Evolutionary conservation across 176 grass and related monocot species (phyloP).

Genomic region (Eleusine coracana): DNA sequence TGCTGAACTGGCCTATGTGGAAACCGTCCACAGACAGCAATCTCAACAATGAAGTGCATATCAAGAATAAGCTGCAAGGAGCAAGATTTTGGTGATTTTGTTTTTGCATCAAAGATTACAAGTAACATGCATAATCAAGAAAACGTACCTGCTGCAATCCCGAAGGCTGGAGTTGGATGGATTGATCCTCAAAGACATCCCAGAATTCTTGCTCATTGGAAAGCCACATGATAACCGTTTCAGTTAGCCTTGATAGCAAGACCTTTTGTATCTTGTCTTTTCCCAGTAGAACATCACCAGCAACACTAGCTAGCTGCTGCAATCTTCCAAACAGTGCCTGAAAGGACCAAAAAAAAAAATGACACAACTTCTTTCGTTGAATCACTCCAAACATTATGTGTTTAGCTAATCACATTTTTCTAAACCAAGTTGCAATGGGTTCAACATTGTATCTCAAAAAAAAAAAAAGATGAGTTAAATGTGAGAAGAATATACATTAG

Average conservation of each 20-base stretch:
- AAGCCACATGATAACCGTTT: constrained; percentile 95
- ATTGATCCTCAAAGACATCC: constrained; percentile 76
- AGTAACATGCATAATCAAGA: constrained; percentile 1
- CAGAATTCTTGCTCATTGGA: constrained; percentile 94
- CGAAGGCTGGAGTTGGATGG: constrained; percentile 64
- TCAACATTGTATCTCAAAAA: neutral
- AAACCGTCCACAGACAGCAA: constrained; percentile 85
- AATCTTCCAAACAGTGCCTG: constrained; percentile 93
- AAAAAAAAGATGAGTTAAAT: neutral
- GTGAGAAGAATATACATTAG: neutral
- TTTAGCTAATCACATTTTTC: neutral
- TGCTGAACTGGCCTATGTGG: constrained; percentile 88
- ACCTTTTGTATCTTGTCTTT: constrained; percentile 96
- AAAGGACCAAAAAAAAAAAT: constrained; percentile 38
- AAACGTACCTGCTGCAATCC: constrained; percentile 77
- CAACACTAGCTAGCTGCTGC: constrained; percentile 84
- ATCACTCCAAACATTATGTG: neutral
- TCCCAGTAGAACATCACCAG: constrained; percentile 76
- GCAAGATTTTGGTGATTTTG: neutral
- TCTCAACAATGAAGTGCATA: constrained; percentile 97
- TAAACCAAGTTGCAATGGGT: neutral
- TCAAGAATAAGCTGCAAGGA: constrained; percentile 85
- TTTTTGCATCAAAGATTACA: constrained; percentile 19
- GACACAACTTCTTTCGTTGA: constrained; percentile 13
- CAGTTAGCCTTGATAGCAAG: constrained; percentile 83